Evolutionary conservation across 192 early-diverging fungal species (phyloP), one percentile per base, ranked within the genome.

Genomic region (Funneliformis mosseae): DNA sequence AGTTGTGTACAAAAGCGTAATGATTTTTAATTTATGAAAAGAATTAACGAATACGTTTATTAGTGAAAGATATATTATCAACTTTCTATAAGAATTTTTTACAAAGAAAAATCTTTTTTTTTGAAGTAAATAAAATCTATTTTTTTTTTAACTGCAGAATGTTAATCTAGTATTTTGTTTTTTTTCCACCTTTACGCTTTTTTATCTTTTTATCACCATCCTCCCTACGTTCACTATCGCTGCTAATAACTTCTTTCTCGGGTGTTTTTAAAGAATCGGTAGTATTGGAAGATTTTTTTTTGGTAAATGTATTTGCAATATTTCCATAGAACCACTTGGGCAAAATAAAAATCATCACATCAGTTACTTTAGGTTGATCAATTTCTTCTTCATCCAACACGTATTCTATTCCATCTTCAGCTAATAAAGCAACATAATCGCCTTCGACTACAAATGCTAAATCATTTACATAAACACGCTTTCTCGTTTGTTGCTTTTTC

Each of bases 341-440:
- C 38, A 81, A 18, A 33, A 81, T 69, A 46, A 80, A 69, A 60
- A 83, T 78, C 28, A 84, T 33, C 5, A 82, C 7, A 48, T 84
- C 77, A 67, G 50, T 78, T 27, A 74, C 50, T 38, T 77, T 78
- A 28, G 85, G 85, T 38, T 77, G 21, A 23, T 79, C 55, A 59
- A 86, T 77, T 74, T 83, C 82, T 28, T 86, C 81, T 64, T 83
- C 45, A 18, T 78, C 79, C 59, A 86, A 73, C 38, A 77, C 76
- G 50, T 82, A 83, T 41, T 83, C 83, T n/a, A 79, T 81, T 68
- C 85, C 85, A 25, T 86, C 81, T 64, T 84, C 85, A 77, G 83
- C n/a, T 45, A 76, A 80, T 80, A 83, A 42, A 27, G 74, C 78
- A 5, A 83, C 81, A 71, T 83, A 63, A 61, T 85, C 81, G 80